Evolutionary conservation across 768 basidiomycete genomes (phyloP).

Genomic region (Cystofilobasidium ferigula): DNA sequence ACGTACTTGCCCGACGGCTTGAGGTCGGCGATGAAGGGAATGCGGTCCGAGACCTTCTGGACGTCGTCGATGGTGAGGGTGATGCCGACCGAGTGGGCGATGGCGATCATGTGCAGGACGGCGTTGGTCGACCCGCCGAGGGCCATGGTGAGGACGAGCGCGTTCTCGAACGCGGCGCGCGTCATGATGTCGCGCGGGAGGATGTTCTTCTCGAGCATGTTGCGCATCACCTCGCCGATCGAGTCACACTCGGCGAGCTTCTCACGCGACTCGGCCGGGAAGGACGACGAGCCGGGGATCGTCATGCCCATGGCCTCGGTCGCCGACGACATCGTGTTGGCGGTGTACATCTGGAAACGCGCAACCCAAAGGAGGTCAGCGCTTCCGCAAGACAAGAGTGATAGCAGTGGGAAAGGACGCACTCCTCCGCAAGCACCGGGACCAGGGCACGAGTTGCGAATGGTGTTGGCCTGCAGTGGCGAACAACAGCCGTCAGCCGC

Average conservation of each 20-base stretch:
- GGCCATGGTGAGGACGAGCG: slow-evolving; percentile 93
- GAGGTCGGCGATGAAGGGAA: slow-evolving; percentile 88
- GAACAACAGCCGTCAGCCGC: no score
- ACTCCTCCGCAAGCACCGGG: slow-evolving; percentile 96
- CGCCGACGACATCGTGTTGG: slow-evolving; percentile 96
- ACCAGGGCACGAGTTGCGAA: slow-evolving; percentile 91
- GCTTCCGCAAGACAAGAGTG: slow-evolving; percentile 11
- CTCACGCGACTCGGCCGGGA: slow-evolving; percentile 82
- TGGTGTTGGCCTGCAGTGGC: slow-evolving; percentile 48
- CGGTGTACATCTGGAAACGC: slow-evolving; percentile 75
- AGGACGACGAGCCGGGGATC: slow-evolving; percentile 90
- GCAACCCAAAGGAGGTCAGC: neutral
- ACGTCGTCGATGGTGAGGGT: slow-evolving; percentile 81
- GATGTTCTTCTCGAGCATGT: slow-evolving; percentile 81
- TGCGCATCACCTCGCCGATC: slow-evolving; percentile 70
- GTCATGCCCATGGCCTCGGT: slow-evolving; percentile 94
- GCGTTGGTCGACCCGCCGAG: slow-evolving; percentile 97
- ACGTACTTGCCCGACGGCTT: slow-evolving; percentile 97
- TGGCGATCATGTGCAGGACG: slow-evolving; percentile 89
- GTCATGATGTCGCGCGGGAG: slow-evolving; percentile 95
- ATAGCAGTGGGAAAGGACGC: slow-evolving; percentile 37
- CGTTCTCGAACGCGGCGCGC: slow-evolving; percentile 89
- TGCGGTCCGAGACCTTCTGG: slow-evolving; percentile 81
- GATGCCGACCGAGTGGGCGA: slow-evolving; percentile 91
- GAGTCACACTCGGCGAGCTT: slow-evolving; percentile 73